Percentiles rank a stretch among this genome's conserved stretches.
Evolutionary conservation across 352 stramenopile genomes (phyloP).

Genomic region (Globisporangium polare): DNA sequence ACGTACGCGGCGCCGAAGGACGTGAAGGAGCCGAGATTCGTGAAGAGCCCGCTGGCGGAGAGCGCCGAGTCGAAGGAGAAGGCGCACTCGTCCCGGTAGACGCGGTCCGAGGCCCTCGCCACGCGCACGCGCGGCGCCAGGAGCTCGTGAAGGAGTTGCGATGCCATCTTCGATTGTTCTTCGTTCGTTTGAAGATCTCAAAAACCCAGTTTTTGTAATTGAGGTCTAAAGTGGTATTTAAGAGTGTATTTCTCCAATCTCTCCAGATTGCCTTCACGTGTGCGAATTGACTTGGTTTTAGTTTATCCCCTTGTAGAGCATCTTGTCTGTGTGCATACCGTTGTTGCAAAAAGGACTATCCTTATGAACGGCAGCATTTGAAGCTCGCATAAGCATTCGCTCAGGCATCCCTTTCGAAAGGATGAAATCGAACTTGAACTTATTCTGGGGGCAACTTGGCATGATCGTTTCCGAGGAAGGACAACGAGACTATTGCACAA

Average conservation of each 20-base stretch:
- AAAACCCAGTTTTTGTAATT: not conserved
- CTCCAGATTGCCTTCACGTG: too few relatives aligned
- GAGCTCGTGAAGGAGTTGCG: conserved; percentile 21
- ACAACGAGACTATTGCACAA: too few relatives aligned
- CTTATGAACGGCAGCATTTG: too few relatives aligned
- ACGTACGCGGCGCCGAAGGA: conserved; percentile 86
- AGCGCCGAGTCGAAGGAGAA: conserved; percentile 95
- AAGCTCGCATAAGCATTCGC: too few relatives aligned
- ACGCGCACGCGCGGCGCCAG: conserved; percentile 39
- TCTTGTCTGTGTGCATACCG: too few relatives aligned
- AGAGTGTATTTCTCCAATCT: conserved; percentile 63
- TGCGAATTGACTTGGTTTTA: too few relatives aligned
- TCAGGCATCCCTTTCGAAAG: too few relatives aligned
- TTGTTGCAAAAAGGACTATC: too few relatives aligned
- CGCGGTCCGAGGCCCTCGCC: conserved; percentile 56
- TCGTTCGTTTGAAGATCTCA: not conserved
- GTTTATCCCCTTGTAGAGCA: too few relatives aligned
- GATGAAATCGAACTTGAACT: too few relatives aligned
- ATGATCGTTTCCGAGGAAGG: too few relatives aligned
- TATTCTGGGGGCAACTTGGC: too few relatives aligned
- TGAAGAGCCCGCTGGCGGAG: conserved; percentile 66
- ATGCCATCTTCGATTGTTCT: not conserved
- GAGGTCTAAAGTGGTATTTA: conserved; percentile 12
- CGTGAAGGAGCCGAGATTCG: conserved; percentile 93
- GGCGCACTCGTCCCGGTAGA: conserved; percentile 97